Conservation (phyloP, 192 early-diverging fungal genomes). For the Coemansia interrupta region DNA sequence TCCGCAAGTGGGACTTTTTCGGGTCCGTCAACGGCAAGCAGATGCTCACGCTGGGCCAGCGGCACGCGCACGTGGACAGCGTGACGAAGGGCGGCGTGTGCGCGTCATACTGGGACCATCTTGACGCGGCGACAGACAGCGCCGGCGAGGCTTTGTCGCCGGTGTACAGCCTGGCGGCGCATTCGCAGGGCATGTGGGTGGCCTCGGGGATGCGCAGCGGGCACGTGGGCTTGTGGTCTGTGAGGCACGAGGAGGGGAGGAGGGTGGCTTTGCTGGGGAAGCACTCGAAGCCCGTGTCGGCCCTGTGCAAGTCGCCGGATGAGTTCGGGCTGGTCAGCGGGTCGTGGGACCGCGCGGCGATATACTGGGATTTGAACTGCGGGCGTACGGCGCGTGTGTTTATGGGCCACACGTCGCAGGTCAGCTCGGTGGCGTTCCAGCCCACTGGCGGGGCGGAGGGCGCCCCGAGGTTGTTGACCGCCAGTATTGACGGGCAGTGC, state of each 20-base stretch:
- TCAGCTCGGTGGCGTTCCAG: conserved; percentile 71
- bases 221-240: conserved; percentile 77
- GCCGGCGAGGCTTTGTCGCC: conserved; percentile 71
- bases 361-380: conserved; percentile 81
- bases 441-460: conserved; percentile 37
- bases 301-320: conserved; percentile 73
- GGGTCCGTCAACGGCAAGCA: conserved; percentile 79
- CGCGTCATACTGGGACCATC: conserved; percentile 53
- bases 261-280: conserved; percentile 77
- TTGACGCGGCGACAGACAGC: conserved; percentile 18
- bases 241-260: conserved; percentile 92
- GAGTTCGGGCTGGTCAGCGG: conserved; percentile 84
- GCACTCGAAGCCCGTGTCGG: conserved; percentile 83
- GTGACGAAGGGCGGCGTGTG: conserved; percentile 61
- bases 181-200: conserved; percentile 86
- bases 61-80: conserved; percentile 81
- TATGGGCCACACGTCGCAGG: conserved; percentile 74
- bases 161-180: conserved; percentile 87
- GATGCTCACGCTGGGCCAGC: conserved; percentile 77
- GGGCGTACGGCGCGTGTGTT: conserved; percentile 69
- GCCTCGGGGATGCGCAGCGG: conserved; percentile 78
- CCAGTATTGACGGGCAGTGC: conserved; percentile 72
- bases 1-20: conserved; percentile 91
- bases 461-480: conserved; percentile 58
- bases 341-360: conserved; percentile 86